A percentile compares a stretch with the other conserved stretches of the same genome.
Conservation (phyloP, 495 filamentous ascomycete genomes). For the Neurospora sp. region DNA sequence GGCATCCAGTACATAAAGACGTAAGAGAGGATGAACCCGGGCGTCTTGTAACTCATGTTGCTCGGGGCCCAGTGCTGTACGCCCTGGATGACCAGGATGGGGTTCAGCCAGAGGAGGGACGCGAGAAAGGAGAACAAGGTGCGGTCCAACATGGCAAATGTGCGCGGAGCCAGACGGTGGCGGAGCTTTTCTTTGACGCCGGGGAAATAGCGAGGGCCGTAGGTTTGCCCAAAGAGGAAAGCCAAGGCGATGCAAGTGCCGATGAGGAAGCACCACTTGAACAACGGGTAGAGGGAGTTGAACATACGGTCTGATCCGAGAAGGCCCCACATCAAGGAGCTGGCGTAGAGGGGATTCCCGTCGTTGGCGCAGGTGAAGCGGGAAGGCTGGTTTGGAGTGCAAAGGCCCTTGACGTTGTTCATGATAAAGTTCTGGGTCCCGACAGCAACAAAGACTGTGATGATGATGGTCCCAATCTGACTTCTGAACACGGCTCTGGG, state of each 20-base stretch:
- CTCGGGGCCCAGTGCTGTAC: constrained; percentile 25
- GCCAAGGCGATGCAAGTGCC: constrained; percentile 22
- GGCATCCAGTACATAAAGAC: constrained; percentile 24
- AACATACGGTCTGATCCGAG: constrained; percentile 31
- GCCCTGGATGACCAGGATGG: constrained; percentile 23
- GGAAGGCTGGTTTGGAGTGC: constrained; percentile 17
- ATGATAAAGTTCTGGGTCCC: constrained; percentile 23
- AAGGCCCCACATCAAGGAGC: constrained; percentile 26
- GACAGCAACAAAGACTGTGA: constrained; percentile 24
- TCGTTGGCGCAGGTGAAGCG: constrained; percentile 26
- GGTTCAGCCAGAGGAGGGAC: constrained; percentile 21
- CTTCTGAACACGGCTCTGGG: constrained; percentile 21
- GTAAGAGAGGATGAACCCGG: constrained; percentile 20
- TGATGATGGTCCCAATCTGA: constrained; percentile 25
- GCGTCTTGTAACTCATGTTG: constrained; percentile 24
- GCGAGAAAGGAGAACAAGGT: constrained; percentile 21
- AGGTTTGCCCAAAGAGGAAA: constrained; percentile 20
- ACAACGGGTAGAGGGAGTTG: constrained; percentile 24
- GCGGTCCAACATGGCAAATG: constrained; percentile 16
- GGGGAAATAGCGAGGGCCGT: constrained; percentile 24
- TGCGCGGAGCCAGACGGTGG: constrained; percentile 8
- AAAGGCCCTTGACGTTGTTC: constrained; percentile 19
- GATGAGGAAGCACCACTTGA: constrained; percentile 34
- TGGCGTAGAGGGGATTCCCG: constrained; percentile 21
- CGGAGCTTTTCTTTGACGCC: constrained; percentile 18